Percentiles rank a stretch among this genome's conserved stretches.
Conservation (phyloP, 2,329 filamentous ascomycete species). For the Lasiodiplodia sp. region DNA sequence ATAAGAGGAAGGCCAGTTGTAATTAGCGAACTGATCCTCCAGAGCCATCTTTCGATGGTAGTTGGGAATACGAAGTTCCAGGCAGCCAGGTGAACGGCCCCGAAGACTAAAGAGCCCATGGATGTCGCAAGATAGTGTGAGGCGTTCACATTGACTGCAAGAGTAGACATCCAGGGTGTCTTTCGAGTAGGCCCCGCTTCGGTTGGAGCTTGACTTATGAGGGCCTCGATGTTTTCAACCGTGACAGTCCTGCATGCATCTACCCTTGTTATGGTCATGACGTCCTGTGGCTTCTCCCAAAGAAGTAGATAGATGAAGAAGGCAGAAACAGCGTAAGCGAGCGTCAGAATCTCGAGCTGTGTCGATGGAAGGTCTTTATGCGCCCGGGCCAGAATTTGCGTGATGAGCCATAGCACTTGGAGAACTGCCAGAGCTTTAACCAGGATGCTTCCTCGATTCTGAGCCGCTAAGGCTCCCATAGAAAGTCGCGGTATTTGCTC, state of each 20-base stretch:
- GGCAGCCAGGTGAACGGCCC: background rate
- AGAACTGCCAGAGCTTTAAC: background rate
- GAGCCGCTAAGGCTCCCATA: background rate
- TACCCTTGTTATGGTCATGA: background rate
- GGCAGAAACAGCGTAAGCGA: background rate
- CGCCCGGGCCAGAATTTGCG: background rate
- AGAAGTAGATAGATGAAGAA: background rate
- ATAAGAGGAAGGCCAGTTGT: background rate
- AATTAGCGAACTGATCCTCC: background rate
- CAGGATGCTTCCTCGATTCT: background rate
- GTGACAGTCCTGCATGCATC: background rate
- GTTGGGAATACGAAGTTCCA: conserved; percentile 1
- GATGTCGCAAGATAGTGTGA: too few relatives aligned
- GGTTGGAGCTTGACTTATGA: background rate
- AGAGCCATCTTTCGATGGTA: background rate
- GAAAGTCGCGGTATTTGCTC: background rate
- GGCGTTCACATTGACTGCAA: too few relatives aligned
- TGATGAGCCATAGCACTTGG: background rate
- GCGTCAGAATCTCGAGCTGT: background rate
- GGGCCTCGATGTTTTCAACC: fast-evolving
- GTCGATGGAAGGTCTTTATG: background rate
- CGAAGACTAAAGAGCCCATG: background rate
- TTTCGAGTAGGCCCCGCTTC: fast-evolving
- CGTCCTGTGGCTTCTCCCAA: conserved; percentile 2
- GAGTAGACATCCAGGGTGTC: background rate